Conservation (phyloP, 2,329 filamentous ascomycete genomes). For the Metarhizium humberi region DNA sequence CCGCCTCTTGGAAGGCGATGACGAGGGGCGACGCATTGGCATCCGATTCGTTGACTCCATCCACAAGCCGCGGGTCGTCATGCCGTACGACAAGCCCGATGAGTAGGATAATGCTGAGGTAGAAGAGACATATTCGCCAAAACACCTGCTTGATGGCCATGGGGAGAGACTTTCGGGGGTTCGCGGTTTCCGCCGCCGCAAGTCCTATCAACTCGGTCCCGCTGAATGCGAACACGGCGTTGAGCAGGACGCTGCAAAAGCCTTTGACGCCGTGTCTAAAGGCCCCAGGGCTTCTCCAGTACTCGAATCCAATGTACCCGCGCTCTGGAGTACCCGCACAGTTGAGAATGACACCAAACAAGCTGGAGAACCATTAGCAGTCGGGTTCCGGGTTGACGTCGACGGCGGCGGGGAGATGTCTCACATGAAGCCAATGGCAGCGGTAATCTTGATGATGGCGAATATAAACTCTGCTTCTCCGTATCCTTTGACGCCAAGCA, state of each 20-base stretch:
- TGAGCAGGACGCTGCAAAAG: slow-evolving; percentile 13
- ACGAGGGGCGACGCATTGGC: slow-evolving; percentile 7
- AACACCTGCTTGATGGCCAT: slow-evolving; percentile 16
- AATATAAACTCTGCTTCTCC: slow-evolving; percentile 87
- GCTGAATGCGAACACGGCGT: slow-evolving; percentile 11
- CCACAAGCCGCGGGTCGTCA: slow-evolving; percentile 10
- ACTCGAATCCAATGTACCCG: slow-evolving; percentile 12
- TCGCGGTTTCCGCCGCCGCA: slow-evolving; percentile 13
- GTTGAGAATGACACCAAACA: slow-evolving; percentile 14
- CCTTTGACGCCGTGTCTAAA: slow-evolving; percentile 16
- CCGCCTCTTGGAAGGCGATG: slow-evolving; percentile 8
- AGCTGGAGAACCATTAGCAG: neutral
- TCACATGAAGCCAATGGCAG: slow-evolving; percentile 83
- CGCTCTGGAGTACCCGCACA: slow-evolving; percentile 10
- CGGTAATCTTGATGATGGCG: slow-evolving; percentile 74
- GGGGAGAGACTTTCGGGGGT: slow-evolving; percentile 15
- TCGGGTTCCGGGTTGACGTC: neutral
- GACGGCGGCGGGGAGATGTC: slow-evolving; percentile 6
- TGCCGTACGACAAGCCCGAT: slow-evolving; percentile 13
- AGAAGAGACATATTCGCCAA: slow-evolving; percentile 15
- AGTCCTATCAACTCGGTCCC: slow-evolving; percentile 16
- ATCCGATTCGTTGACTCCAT: slow-evolving; percentile 1
- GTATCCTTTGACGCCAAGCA: slow-evolving; percentile 82
- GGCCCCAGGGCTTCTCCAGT: slow-evolving; percentile 14
- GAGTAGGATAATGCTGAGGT: slow-evolving; percentile 13